Base-by-base conservation (phyloP, 768 basidiomycete genomes). In the Dictyophora rubrovolvata region DNA sequence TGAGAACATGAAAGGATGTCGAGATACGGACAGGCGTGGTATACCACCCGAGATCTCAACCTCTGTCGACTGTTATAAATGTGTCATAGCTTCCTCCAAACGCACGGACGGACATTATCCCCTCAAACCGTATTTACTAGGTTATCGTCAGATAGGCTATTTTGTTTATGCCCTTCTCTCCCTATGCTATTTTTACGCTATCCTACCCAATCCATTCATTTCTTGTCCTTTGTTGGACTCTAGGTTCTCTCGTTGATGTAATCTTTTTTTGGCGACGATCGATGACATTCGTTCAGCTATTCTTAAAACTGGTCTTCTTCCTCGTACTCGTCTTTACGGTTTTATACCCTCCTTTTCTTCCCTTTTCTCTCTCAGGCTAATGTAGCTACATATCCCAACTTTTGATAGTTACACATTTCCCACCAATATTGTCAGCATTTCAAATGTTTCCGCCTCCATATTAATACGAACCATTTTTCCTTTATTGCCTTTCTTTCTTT, bases 1-100 rank as follows among this genome's bases (percentile, higher is more conserved):
- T 88, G 57, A 81, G 85, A 64, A 75, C 83, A 66, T 87, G 76
- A 75, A 68, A 28, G 7, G 20, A 48, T 55, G 42, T 42, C 42
- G n/a, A 42, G 42, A 14, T 42, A 37, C 36, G 36, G n/a, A n/a
- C n/a, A n/a, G 36, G 36, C 14, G 14, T 37, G 36, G 14, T 37
- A 37, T 37, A 37, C n/a, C 42, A 4, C 42, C 18, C 36, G 28
- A 28, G 28, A 18, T 17, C 12, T 42, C 11, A n/a, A 9, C n/a
- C 11, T 2, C n/a, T 9, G 10, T 14, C n/a, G n/a, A n/a, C n/a
- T n/a, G n/a, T n/a, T n/a, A n/a, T n/a, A n/a, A 42, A 42, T 42
- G 42, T 42, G 42, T 42, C 42, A 42, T 42, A 42, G 14, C 42
- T 42, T 14, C 14, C 14, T 37, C 14, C 2, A n/a, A 42, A 42